Conservation (phyloP, 2,329 filamentous ascomycete species). For the Massarina eburnea region DNA sequence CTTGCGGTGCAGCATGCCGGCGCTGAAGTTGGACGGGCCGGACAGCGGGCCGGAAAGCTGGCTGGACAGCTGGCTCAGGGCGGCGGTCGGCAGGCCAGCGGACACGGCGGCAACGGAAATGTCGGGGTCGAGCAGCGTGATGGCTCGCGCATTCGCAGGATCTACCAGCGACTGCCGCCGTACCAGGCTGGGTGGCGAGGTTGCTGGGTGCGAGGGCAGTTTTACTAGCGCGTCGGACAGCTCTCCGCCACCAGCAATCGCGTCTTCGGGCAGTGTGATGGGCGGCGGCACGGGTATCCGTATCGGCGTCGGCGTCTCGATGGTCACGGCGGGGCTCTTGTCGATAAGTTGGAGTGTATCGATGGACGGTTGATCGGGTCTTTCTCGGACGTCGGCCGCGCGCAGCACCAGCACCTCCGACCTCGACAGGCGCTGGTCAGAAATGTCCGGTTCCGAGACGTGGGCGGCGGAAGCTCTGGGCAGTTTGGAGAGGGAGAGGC, state of each 20-base stretch:
- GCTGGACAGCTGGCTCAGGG: conserved; percentile 39
- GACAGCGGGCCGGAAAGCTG: no score
- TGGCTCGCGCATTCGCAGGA: conserved; percentile 46
- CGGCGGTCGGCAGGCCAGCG: conserved; percentile 22
- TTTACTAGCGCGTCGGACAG: conserved; percentile 12
- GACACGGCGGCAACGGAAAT: conserved; percentile 22
- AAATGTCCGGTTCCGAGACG: conserved; percentile 8
- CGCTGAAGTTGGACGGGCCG: conserved; percentile 34
- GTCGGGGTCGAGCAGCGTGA: conserved; percentile 56
- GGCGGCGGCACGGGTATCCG: conserved; percentile 22
- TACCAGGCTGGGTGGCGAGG: conserved; percentile 45
- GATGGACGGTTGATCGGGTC: no score
- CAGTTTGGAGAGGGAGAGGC: conserved; percentile 36
- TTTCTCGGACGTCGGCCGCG: conserved; percentile 13
- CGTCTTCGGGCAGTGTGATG: conserved; percentile 8
- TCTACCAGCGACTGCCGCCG: conserved; percentile 44
- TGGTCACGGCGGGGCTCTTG: conserved; percentile 25
- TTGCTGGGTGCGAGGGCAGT: conserved; percentile 11
- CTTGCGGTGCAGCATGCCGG: conserved; percentile 63
- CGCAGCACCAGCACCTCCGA: conserved; percentile 33
- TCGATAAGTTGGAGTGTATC: conserved; percentile 10
- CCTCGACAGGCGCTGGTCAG: conserved; percentile 21
- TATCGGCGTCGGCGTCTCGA: conserved; percentile 40
- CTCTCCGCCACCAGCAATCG: conserved; percentile 2
- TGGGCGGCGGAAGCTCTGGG: conserved; percentile 18